Evolutionary conservation across 73 alveolate species (phyloP), one percentile per base, ranked within the genome.

Genomic region (Urostyla sp.): DNA sequence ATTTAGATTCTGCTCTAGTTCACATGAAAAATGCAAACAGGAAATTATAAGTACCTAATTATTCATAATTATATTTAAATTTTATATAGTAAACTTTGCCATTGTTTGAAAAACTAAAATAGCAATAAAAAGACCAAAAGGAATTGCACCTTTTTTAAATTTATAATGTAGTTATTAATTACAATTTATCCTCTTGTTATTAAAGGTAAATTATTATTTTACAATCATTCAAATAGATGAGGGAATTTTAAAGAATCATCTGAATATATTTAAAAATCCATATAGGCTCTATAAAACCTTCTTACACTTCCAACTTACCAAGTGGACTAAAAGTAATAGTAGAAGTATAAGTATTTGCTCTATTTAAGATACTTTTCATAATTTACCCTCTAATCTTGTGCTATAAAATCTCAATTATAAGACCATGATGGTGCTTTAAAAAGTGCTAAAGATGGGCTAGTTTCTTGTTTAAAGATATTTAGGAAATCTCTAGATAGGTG

Each of bases 371-470:
- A 69, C 30, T 69, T 24, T 46, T 37, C 83, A 11, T 18, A 48
- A 36, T n/a, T 69, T 4, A 49, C 30, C 10, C 53, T 69, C n/a
- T 44, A 69, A 27, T n/a, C 52, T 34, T 69, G 83, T 48, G 83
- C 83, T 23, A 69, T 69, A 27, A 69, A 69, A 45, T 48, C 72
- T 20, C 53, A 69, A 36, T 31, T 69, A 16, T 20, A 69, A 54
- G 72, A 69, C 5, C 83, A 69, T 49, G 83, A 69, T 69, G 83
- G 67, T 20, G 83, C 83, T 8, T 49, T 69, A n/a, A n/a, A 69
- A 3, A 23, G 67, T 24, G 83, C 83, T 3, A 24, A 30, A 16
- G 83, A 44, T 27, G 83, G 83, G 11, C 45, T 69, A 44, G 32
- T 37, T n/a, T 5, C 69, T 0, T 69, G 83, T 31, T 46, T 69